Conservation (phyloP, 169 alveolate species). For the Plasmodium relictum region DNA sequence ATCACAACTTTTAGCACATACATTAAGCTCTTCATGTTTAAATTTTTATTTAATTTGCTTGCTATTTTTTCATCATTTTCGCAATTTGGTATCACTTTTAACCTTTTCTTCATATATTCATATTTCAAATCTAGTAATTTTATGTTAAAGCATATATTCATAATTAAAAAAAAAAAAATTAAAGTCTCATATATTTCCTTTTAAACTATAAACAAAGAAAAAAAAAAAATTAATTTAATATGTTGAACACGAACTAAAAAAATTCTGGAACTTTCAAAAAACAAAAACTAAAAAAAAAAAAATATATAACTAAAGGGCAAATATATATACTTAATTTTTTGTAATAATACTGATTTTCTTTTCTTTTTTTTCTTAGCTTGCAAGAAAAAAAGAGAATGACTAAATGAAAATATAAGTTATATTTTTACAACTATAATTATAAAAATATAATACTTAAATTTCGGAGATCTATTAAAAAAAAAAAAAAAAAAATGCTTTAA, state of each 20-base stretch:
- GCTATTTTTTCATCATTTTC: constrained; percentile 63
- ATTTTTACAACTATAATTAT: too few species aligned
- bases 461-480: too few species aligned
- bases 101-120: constrained; percentile 23
- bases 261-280: neutral
- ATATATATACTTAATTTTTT: too few species aligned
- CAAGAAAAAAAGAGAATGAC: too few species aligned
- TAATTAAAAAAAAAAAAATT: neutral
- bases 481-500: too few species aligned
- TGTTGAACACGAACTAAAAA: too few species aligned
- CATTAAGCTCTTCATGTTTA: constrained; percentile 39
- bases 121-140: constrained; percentile 13
- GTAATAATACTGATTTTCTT: too few species aligned
- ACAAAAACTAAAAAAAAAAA: neutral
- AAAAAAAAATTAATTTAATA: neutral
- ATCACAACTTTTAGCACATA: constrained; percentile 10
- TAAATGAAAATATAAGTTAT: too few species aligned
- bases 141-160: constrained; percentile 6
- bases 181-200: neutral
- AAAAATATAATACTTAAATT: too few species aligned
- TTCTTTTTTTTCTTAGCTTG: too few species aligned
- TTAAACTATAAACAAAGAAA: neutral
- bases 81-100: constrained; percentile 14
- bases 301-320: neutral
- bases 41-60: constrained; percentile 4